phyloP scores from a whole-genome alignment of 2,329 filamentous ascomycete species.

The Xylariaceae sp. region DNA sequence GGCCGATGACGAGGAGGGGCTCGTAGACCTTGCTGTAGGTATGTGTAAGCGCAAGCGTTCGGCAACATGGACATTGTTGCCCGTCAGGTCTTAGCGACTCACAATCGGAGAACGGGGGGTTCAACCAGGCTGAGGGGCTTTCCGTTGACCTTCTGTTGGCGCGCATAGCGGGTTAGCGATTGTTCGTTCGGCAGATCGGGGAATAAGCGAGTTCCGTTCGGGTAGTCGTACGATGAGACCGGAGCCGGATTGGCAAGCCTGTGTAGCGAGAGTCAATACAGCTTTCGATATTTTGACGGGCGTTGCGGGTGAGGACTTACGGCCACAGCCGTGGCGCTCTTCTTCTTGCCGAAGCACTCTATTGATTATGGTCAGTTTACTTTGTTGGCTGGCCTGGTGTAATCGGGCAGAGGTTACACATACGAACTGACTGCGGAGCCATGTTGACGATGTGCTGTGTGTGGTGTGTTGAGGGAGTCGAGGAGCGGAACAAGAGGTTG shows the following conservation, averaged over 20 bases:
- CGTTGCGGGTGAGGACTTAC: neutral
- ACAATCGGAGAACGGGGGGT: slow-evolving; percentile 96
- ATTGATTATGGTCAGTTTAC: no score
- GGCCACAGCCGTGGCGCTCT: slow-evolving; percentile 67
- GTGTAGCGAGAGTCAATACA: slow-evolving; percentile 14
- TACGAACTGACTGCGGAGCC: neutral
- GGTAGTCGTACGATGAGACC: slow-evolving; percentile 64
- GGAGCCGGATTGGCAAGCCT: slow-evolving; percentile 26
- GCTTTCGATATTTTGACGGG: neutral
- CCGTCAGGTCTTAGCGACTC: slow-evolving; percentile 50
- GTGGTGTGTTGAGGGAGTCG: neutral
- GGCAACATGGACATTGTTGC: neutral
- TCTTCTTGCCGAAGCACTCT: slow-evolving; percentile 97
- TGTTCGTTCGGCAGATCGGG: neutral
- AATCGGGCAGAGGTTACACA: neutral
- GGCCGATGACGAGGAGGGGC: slow-evolving; percentile 91
- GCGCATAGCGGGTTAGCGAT: slow-evolving; percentile 9
- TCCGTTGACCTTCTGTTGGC: slow-evolving; percentile 80
- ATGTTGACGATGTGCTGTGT: neutral
- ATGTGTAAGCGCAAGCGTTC: neutral
- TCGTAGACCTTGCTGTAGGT: slow-evolving; percentile 75
- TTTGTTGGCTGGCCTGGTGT: no score
- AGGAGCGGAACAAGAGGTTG: neutral
- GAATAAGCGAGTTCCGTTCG: neutral
- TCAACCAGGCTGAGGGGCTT: slow-evolving; percentile 90